Evolutionary conservation across 345 rosid species (phyloP), one percentile per base, ranked within the genome.

Genomic region (Durio zibethinus): DNA sequence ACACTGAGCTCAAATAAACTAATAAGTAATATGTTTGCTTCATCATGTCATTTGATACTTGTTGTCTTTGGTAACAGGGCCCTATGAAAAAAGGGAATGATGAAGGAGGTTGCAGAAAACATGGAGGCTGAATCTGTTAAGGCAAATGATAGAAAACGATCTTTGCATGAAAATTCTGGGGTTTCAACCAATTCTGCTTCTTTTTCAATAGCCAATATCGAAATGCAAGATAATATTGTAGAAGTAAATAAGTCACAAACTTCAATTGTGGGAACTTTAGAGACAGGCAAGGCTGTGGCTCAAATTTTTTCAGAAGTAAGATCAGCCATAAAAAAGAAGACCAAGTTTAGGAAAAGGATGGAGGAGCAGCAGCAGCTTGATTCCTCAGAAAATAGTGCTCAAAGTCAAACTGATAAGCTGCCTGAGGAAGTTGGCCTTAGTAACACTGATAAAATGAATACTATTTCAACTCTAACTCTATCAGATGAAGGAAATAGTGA

Each of bases 341-440:
- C 35, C 43, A 76, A 77, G 31, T 69, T 60, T 77, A 78, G 78
- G 75, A 73, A 77, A 29, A 52, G 27, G 45, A 77, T 43, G 57
- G 67, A 56, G 57, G 67, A 56, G 67, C 31, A 31, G 33, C 78
- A 62, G 70, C 77, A 65, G 18, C 47, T 53, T 65, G 61, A 33
- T 72, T 48, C 72, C 43, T 38, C 35, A 25, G 73, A 78, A 64
- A 52, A 33, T 54, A 77, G 59, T 56, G 47, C 18, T 68, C 45
- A 52, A 72, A 20, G 23, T 48, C 33, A 29, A 27, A 70, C 27
- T 56, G 43, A 21, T 27, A 31, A 40, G 40, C 65, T 36, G 38
- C 53, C 80, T 54, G 67, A 69, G 52, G 73, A 66, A 68, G 67
- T 18, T 54, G 75, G 38, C 31, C 59, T 18, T 15, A 20, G 31